Evolutionary conservation across 495 filamentous ascomycete genomes (phyloP), one percentile per base, ranked within the genome.

Genomic region (Elasticomyces elasticus): DNA sequence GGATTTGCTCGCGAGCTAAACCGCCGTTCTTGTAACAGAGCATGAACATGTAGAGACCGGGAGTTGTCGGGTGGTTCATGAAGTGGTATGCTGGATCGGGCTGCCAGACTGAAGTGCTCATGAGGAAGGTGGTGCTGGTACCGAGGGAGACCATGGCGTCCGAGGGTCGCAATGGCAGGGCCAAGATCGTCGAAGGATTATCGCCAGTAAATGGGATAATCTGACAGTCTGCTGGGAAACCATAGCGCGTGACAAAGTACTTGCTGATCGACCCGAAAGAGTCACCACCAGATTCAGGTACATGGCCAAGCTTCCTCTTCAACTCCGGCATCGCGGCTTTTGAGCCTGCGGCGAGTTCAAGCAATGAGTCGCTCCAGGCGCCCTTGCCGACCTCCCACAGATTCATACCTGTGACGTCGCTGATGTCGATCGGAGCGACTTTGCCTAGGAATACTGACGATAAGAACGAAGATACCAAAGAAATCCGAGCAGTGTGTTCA

Each of bases 1-100:
- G 83, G 52, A 95, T 77, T 45, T 85, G 79, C 66, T 98, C 92
- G 41, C 92, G 86, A 0, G 92, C 92, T 0, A 97, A 78, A 0
- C 87, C 87, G 54, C 92, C 92, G 72, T 98, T 98, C 70, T 96
- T 96, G 75, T 97, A 98, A 74, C 92, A 98, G 26, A 98, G 84
- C 92, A 98, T 98, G 70, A 98, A 98, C 90, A 98, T 74, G 62
- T 72, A 72, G 2, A 72, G 61, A 10, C 69, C 70, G 4, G 69
- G 26, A 5, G 69, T 69, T 9, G 69, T 67, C 5, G 71, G 71
- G 59, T 74, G 71, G 55, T 72, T 72, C 62, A 74, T 67, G 64
- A 74, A 72, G 59, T 74, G 71, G 57, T 74, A 74, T 17, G 84
- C 79, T 0, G 87, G 85, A 62, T 95, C 85, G 1, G 92, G 87